phyloP scores from a whole-genome alignment of 108 stramenopile species.

The Pelagomonas calceolata region DNA sequence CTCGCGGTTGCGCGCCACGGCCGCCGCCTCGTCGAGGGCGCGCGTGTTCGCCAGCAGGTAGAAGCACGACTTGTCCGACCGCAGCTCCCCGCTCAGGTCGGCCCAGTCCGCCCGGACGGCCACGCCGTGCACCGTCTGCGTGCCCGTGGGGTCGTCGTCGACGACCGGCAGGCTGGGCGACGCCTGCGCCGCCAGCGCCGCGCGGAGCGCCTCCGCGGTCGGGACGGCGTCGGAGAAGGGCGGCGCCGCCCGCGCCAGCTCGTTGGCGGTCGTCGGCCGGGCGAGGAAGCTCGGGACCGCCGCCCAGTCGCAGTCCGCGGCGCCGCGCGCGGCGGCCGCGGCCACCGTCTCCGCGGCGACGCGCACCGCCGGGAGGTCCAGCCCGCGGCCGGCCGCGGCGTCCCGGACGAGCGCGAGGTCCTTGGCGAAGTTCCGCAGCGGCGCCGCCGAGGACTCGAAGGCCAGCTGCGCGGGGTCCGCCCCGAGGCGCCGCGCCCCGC shows the following conservation, averaged over 20 bases:
- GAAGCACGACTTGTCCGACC: constrained; percentile 17
- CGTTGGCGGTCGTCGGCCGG: not conserved
- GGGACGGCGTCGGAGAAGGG: not conserved
- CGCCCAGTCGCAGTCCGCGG: not conserved
- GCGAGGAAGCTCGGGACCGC: not conserved
- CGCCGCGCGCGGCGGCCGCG: not conserved
- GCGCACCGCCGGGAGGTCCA: not conserved
- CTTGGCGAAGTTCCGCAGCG: constrained; percentile 6
- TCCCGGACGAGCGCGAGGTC: not conserved
- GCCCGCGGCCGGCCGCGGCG: not conserved
- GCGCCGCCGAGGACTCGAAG: not conserved
- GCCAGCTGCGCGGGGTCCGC: not conserved
- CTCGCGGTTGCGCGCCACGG: constrained; percentile 16
- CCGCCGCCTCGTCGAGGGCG: constrained; percentile 19
- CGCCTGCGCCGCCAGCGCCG: not conserved
- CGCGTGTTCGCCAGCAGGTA: constrained; percentile 47
- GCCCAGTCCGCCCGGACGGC: constrained; percentile 39
- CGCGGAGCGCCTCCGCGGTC: not conserved
- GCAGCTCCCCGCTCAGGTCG: constrained; percentile 23
- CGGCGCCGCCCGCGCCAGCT: not conserved
- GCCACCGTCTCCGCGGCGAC: not conserved
- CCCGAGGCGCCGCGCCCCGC: no score
- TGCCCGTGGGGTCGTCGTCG: constrained; percentile 51
- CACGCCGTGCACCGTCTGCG: constrained; percentile 44
- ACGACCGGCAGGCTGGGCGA: constrained; percentile 24